phyloP scores from a whole-genome alignment of 2,329 filamentous ascomycete species.

The Microsporum audouinii region DNA sequence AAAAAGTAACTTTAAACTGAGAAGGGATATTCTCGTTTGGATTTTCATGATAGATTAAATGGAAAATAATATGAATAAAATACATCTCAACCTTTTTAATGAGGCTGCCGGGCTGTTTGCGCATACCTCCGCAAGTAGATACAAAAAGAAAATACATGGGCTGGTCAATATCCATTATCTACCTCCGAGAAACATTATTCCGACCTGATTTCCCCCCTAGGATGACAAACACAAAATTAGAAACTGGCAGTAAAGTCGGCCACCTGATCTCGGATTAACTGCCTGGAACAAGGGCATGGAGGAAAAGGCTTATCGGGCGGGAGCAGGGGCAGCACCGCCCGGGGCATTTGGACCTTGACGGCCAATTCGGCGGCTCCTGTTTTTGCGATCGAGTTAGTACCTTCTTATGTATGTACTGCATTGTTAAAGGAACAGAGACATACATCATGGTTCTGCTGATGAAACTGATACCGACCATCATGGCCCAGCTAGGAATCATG shows the following conservation, averaged over 20 bases:
- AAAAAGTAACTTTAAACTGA: too few relatives aligned
- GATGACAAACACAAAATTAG: neutral
- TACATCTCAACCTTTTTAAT: conserved; percentile 3
- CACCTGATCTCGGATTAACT: neutral
- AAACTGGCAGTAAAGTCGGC: neutral
- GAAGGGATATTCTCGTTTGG: too few relatives aligned
- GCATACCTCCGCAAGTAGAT: neutral
- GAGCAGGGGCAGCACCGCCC: conserved; percentile 4
- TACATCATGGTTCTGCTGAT: conserved; percentile 51
- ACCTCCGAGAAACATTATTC: neutral
- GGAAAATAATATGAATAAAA: neutral
- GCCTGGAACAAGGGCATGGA: neutral
- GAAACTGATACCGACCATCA: conserved; percentile 54
- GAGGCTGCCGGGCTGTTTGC: neutral
- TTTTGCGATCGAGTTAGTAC: neutral
- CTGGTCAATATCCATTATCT: conserved; percentile 2
- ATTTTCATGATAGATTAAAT: neutral
- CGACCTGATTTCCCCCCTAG: neutral
- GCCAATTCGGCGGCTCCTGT: conserved; percentile 20
- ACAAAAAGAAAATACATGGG: neutral
- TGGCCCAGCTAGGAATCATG: conserved; percentile 51
- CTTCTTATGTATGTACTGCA: neutral
- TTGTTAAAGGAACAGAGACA: conserved; percentile 23
- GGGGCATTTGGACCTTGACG: conserved; percentile 6
- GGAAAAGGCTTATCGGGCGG: conserved; percentile 6